Percentiles rank a stretch among this genome's conserved stretches.
Conservation (phyloP, 2,329 filamentous ascomycete species). For the Scopulariopsis brevicaulis region DNA sequence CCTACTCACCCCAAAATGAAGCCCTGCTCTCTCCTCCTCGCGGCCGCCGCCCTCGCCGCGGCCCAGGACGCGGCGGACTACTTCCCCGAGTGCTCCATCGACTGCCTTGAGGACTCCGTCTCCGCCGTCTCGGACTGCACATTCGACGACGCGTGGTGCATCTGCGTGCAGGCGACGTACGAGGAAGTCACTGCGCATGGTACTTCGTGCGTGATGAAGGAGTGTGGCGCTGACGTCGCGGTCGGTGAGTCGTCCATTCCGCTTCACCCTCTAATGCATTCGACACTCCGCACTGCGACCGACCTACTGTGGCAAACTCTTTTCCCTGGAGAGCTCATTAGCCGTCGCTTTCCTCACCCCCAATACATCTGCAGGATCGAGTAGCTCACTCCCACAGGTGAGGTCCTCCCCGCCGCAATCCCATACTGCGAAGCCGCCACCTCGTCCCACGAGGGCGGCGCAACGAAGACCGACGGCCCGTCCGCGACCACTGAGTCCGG, state of each 20-base stretch:
- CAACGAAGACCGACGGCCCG: slow-evolving; percentile 2
- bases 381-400: slow-evolving; percentile 12
- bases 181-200: slow-evolving; percentile 16
- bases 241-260: slow-evolving; percentile 19
- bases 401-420: slow-evolving; percentile 24
- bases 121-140: slow-evolving; percentile 17
- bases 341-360: not conserved
- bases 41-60: slow-evolving; percentile 21
- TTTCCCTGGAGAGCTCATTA: not conserved
- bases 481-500: slow-evolving; percentile 6
- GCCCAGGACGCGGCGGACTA: slow-evolving; percentile 19
- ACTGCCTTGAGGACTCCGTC: slow-evolving; percentile 22
- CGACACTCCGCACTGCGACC: not conserved
- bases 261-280: not conserved
- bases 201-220: slow-evolving; percentile 21
- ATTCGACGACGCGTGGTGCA: slow-evolving; percentile 16
- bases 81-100: slow-evolving; percentile 24
- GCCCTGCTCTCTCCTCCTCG: slow-evolving; percentile 18
- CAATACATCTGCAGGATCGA: not conserved
- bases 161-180: slow-evolving; percentile 23
- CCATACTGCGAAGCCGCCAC: slow-evolving; percentile 5
- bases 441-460: slow-evolving; percentile 6
- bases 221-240: slow-evolving; percentile 23
- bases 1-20: slow-evolving; percentile 21
- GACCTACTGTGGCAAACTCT: not conserved